A percentile compares a stretch with the other conserved stretches of the same genome.
Evolutionary conservation across 192 early-diverging fungal genomes (phyloP).

Genomic region (Gaertneriomyces sp.): DNA sequence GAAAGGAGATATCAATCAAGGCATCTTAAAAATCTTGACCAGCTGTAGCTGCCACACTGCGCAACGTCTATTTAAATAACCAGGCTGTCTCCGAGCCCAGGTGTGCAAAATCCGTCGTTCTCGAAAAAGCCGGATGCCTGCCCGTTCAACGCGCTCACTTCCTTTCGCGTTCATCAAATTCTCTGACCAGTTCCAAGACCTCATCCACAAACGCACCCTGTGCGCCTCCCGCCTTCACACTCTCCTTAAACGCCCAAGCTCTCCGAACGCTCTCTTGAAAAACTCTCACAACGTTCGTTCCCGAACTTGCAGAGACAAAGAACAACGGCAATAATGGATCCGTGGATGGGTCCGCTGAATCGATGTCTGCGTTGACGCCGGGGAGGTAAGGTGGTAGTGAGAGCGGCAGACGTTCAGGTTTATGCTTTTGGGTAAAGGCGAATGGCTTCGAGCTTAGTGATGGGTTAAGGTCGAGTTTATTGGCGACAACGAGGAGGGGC

Average conservation of each 20-base stretch:
- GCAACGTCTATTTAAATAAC: too few species aligned
- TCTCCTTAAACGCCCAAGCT: slow-evolving; percentile 44
- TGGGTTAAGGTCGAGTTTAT: slow-evolving; percentile 59
- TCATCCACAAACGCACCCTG: slow-evolving; percentile 49
- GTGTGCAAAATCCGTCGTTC: too few species aligned
- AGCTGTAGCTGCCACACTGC: too few species aligned
- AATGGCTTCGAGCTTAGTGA: slow-evolving; percentile 49
- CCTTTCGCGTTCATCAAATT: slow-evolving; percentile 2
- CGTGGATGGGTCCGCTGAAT: slow-evolving; percentile 1
- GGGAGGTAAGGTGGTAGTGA: slow-evolving; percentile 7
- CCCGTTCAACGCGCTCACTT: too few species aligned
- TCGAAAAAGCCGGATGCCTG: too few species aligned
- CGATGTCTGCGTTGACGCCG: slow-evolving; percentile 17
- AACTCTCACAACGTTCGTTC: slow-evolving; percentile 56
- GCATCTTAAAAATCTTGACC: too few species aligned
- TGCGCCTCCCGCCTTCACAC: slow-evolving; percentile 7
- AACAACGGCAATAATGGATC: slow-evolving; percentile 31
- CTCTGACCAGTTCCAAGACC: slow-evolving; percentile 45
- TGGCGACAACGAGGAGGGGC: slow-evolving; percentile 57
- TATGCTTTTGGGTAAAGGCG: slow-evolving; percentile 36
- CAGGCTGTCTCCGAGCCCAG: too few species aligned
- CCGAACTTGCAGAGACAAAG: slow-evolving; percentile 49
- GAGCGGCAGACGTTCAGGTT: slow-evolving; percentile 5
- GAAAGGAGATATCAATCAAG: too few species aligned
- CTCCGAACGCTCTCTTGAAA: slow-evolving; percentile 49